These are phyloP conservation scores for Bjerkandera adusta DNA, from an alignment of 1,284 basidiomycete genomes.

Conservation along the genomic window DNA sequence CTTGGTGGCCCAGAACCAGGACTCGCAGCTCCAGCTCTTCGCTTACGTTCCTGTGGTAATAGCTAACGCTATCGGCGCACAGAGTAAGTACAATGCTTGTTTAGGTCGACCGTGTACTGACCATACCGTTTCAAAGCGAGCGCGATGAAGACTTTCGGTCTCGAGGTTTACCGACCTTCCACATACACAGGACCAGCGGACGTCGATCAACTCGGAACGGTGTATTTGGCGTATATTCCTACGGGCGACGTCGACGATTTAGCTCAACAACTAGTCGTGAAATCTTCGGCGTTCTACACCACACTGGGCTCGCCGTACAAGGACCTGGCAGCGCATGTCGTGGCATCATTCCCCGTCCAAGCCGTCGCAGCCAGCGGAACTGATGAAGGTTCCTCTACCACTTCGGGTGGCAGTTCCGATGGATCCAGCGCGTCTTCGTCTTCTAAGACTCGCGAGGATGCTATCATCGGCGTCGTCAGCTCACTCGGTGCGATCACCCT, in stretches of 20 bases:
- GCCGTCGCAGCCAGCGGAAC: slow-evolving; percentile 38
- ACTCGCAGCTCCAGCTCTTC: slow-evolving; percentile 63
- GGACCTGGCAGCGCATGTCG: slow-evolving; percentile 58
- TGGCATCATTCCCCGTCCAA: slow-evolving; percentile 53
- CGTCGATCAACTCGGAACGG: slow-evolving; percentile 47
- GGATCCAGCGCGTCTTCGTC: slow-evolving; percentile 16
- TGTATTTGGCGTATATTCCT: slow-evolving; percentile 63
- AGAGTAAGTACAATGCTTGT: slow-evolving; percentile 47
- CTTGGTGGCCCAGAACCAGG: slow-evolving; percentile 50
- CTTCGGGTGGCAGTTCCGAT: slow-evolving; percentile 11
- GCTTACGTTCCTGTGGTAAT: slow-evolving; percentile 54
- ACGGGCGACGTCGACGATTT: slow-evolving; percentile 44
- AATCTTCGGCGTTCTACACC: slow-evolving; percentile 60
- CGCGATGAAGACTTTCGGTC: slow-evolving; percentile 52
- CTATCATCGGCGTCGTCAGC: slow-evolving; percentile 78
- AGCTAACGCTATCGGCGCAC: slow-evolving; percentile 43
- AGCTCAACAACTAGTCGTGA: slow-evolving; percentile 51
- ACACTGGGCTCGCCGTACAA: slow-evolving; percentile 34
- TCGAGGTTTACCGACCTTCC: slow-evolving; percentile 58
- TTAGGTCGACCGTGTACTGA: slow-evolving; percentile 17
- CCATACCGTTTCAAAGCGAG: slow-evolving; percentile 26
- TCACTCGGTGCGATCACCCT: slow-evolving; percentile 72
- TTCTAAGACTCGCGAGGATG: slow-evolving; percentile 55
- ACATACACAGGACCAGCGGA: slow-evolving; percentile 49
- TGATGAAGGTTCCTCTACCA: slow-evolving; percentile 23